Percentiles rank a stretch among this genome's conserved stretches.
phyloP scores from a whole-genome alignment of 192 early-diverging fungal genomes.

The Mortierella claussenii region DNA sequence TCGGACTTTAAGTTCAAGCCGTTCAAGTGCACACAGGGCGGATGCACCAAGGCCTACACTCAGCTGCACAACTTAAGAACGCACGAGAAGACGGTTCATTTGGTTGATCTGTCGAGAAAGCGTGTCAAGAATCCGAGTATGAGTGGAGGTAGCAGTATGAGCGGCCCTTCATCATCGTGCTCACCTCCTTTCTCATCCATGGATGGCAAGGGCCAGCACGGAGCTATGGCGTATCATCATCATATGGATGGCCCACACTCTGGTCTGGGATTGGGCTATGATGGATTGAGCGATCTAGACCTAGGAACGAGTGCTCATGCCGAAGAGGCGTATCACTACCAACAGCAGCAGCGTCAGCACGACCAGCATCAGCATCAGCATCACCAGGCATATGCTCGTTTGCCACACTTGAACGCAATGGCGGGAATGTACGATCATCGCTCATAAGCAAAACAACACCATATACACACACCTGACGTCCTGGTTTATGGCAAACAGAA shows the following conservation, averaged over 20 bases:
- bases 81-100: constrained; percentile 71
- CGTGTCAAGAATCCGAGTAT: constrained; percentile 30
- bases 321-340: constrained; percentile 14
- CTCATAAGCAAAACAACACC: not conserved
- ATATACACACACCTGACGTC: not conserved
- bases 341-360: constrained; percentile 25
- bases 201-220: constrained; percentile 3
- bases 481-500: too few relatives aligned
- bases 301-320: constrained; percentile 5
- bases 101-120: constrained; percentile 49
- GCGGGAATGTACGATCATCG: constrained; percentile 25
- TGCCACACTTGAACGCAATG: constrained; percentile 22
- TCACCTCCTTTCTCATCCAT: constrained; percentile 5
- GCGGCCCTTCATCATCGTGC: not conserved
- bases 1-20: constrained; percentile 60
- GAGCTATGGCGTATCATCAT: not conserved
- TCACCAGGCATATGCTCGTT: constrained; percentile 14
- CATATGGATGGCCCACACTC: constrained; percentile 12
- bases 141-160: not conserved
- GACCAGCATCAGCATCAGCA: constrained; percentile 25
- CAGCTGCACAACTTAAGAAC: constrained; percentile 85
- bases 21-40: constrained; percentile 67
- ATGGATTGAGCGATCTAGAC: constrained; percentile 15
- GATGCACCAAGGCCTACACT: constrained; percentile 82
- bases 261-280: constrained; percentile 32